A percentile compares a stretch with the other conserved stretches of the same genome.
Conservation (phyloP, 768 basidiomycete species). For the Phanerochaete carnosa region DNA sequence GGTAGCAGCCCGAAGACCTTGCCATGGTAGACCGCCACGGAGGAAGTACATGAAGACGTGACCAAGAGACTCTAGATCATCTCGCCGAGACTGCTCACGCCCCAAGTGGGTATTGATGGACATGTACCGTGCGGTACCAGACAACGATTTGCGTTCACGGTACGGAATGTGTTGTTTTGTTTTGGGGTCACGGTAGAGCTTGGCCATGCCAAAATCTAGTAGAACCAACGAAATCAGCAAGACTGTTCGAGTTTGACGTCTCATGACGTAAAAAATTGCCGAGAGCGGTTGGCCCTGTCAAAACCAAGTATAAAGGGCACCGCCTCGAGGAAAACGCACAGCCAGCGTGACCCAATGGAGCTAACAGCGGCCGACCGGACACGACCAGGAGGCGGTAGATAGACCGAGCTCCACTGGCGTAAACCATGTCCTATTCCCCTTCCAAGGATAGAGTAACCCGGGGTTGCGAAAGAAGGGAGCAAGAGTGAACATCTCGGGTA, state of each 20-base stretch:
- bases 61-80: slow-evolving; percentile 94
- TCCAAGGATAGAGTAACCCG: neutral
- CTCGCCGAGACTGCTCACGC: slow-evolving; percentile 89
- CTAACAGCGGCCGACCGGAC: neutral
- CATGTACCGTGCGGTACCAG: slow-evolving; percentile 98
- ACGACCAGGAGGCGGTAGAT: neutral
- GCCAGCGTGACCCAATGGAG: too few relatives aligned
- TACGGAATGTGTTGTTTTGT: slow-evolving; percentile 99
- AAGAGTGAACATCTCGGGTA: neutral
- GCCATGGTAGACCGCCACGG: slow-evolving; percentile 95
- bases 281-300: neutral
- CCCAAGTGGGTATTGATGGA: slow-evolving; percentile 99
- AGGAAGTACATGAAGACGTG: slow-evolving; percentile 99
- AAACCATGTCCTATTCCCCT: neutral
- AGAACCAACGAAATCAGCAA: slow-evolving; percentile 17
- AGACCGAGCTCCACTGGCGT: neutral
- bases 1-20: slow-evolving; percentile 94
- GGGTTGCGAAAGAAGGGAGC: neutral
- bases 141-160: slow-evolving; percentile 94
- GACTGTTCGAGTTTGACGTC: neutral
- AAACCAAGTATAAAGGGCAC: neutral
- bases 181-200: slow-evolving; percentile 98
- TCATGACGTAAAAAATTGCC: neutral
- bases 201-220: slow-evolving; percentile 98
- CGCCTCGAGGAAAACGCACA: neutral